A percentile compares a stretch with the other conserved stretches of the same genome.
Evolutionary conservation across 2,329 filamentous ascomycete species (phyloP).

Genomic region (Cercospora brassicicola): DNA sequence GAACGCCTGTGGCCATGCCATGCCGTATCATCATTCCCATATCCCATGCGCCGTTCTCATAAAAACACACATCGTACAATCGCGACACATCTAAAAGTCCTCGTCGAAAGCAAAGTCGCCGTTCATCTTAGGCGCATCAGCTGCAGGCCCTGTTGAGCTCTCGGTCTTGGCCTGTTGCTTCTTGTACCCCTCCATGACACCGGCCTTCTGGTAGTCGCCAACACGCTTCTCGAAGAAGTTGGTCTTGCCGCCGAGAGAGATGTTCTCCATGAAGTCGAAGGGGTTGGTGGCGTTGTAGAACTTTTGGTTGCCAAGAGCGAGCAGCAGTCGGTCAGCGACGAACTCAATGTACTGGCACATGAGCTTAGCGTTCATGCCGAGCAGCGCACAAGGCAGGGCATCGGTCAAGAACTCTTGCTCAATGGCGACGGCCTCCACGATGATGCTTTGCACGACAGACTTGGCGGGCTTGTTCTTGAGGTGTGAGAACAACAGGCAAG

Average conservation of each 20-base stretch:
- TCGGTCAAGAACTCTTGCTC: conserved; percentile 98
- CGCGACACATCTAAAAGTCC: conserved; percentile 71
- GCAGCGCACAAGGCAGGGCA: conserved; percentile 84
- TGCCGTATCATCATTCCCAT: conserved; percentile 12
- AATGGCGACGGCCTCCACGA: conserved; percentile 88
- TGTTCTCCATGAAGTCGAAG: conserved; percentile 99
- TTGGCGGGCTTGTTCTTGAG: conserved; percentile 86
- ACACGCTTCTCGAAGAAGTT: conserved; percentile 99
- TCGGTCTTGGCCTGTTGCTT: conserved; percentile 42
- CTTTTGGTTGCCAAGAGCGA: conserved; percentile 92
- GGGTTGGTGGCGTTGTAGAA: conserved; percentile 90
- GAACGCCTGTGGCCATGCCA: conserved; percentile 16
- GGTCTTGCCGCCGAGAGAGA: conserved; percentile 97
- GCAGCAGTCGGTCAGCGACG: conserved; percentile 89
- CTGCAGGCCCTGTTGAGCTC: conserved; percentile 29
- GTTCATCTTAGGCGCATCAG: conserved; percentile 51
- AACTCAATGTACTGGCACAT: conserved; percentile 99
- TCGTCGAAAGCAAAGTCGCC: conserved; percentile 93
- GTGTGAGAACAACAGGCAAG: conserved; percentile 96
- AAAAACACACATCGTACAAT: conserved; percentile 12
- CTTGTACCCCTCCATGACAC: conserved; percentile 90
- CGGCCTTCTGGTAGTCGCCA: conserved; percentile 98
- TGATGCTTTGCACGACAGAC: conserved; percentile 79
- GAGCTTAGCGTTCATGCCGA: conserved; percentile 94
- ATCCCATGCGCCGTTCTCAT: conserved; percentile 20